Evolutionary conservation across 2,329 filamentous ascomycete genomes (phyloP).

Genomic region (Aspergillus pseudoterreus): DNA sequence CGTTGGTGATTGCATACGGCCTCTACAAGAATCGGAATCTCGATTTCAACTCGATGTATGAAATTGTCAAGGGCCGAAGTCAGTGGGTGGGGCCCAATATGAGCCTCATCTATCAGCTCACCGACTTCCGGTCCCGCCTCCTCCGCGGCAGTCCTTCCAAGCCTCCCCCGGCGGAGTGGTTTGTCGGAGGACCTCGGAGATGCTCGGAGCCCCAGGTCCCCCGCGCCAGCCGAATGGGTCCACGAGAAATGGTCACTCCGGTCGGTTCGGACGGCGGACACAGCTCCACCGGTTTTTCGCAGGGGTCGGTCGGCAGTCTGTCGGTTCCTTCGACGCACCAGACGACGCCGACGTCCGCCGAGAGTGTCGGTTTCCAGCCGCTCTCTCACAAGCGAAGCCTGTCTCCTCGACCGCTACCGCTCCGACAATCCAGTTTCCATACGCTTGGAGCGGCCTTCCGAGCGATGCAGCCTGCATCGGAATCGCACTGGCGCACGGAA

Average conservation of each 20-base stretch:
- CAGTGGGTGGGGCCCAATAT: constrained; percentile 67
- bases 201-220: constrained; percentile 29
- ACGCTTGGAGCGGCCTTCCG: constrained; percentile 4
- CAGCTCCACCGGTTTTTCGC: constrained; percentile 18
- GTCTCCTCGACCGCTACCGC: constrained; percentile 35
- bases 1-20: constrained; percentile 62
- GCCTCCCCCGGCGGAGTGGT: constrained; percentile 34
- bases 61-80: constrained; percentile 60
- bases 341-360: constrained; percentile 23
- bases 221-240: constrained; percentile 11
- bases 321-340: constrained; percentile 22
- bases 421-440: constrained; percentile 28
- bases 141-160: constrained; percentile 29
- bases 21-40: constrained; percentile 60
- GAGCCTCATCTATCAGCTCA: constrained; percentile 66
- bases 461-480: constrained; percentile 18
- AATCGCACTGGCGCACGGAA: constrained; percentile 17
- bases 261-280: constrained; percentile 13
- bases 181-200: constrained; percentile 24
- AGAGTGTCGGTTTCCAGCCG: constrained; percentile 20
- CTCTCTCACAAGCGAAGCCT: constrained; percentile 30
- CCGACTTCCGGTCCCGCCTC: constrained; percentile 54
- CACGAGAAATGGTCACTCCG: constrained; percentile 8
- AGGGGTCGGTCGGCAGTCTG: constrained; percentile 22
- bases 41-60: constrained; percentile 63